phyloP scores from a whole-genome alignment of 2,329 filamentous ascomycete species.

The Colletotrichum simmondsii region DNA sequence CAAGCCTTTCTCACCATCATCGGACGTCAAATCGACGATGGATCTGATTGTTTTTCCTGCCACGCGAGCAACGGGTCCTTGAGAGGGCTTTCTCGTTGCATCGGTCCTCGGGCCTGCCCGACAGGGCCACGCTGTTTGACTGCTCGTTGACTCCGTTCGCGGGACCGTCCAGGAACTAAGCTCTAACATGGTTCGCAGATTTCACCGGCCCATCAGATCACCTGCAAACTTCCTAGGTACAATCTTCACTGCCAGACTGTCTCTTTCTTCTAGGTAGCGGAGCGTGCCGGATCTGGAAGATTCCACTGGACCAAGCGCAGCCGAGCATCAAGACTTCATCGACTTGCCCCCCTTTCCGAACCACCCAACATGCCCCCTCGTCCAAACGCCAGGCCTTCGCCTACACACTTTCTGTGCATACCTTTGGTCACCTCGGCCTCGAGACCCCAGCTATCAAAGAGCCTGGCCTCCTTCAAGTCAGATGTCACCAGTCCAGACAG shows the following conservation, averaged over 20 bases:
- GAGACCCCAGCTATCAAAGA: constrained; percentile 71
- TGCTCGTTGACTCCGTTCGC: neutral
- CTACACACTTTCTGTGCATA: constrained; percentile 82
- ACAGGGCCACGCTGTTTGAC: neutral
- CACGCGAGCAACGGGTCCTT: neutral
- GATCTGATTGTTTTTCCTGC: neutral
- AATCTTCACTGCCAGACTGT: neutral
- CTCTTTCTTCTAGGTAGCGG: neutral
- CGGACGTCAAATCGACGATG: neutral
- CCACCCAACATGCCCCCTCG: constrained; percentile 46
- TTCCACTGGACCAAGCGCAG: neutral
- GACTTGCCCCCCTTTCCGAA: neutral
- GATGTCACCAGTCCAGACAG: constrained; percentile 61
- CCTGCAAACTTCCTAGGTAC: neutral
- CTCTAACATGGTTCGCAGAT: neutral
- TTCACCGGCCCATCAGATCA: neutral
- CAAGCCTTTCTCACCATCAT: neutral
- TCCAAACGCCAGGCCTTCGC: constrained; percentile 50
- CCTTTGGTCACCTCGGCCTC: constrained; percentile 74
- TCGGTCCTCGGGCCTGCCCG: constrained; percentile 9
- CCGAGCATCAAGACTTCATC: neutral
- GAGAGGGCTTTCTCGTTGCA: neutral
- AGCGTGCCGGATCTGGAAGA: neutral
- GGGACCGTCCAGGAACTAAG: too few species aligned
- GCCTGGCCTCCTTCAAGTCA: constrained; percentile 69